Evolutionary conservation across 129 eudicot species (phyloP), one percentile per base, ranked within the genome.

Genomic region (Artemisia tridentata): DNA sequence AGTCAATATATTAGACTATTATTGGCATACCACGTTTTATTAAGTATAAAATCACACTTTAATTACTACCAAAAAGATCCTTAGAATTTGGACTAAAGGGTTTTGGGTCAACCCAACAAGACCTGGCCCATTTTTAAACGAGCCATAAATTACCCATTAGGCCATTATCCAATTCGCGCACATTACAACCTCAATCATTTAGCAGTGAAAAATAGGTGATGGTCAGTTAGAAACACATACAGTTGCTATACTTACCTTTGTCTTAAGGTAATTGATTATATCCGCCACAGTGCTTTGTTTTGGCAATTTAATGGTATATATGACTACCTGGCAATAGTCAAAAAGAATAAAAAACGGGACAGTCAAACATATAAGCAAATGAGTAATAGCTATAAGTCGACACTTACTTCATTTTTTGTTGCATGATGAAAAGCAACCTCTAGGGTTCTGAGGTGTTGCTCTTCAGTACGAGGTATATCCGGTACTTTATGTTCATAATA

Each of bases 401-500:
- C 69, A 75, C 84, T 79, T 78, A 91, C 97, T 80, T 88, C 97
- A 72, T 91, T 88, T 75, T 88, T 88, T 20, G 92, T 75, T 59
- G 96, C 92, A 78, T 84, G 86, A 68, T 88, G 91, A 65, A 88
- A 91, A 71, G 96, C 96, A 78, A 91, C 92, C 80, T 91, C 88
- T 14, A 91, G 85, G 49, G 96, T 84, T 73, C 86, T 91, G 60
- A 91, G 83, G 47, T 95, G 86, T 86, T 91, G 97, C 61, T 88
- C 76, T 79, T 91, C 97, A 45, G 97, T 96, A 63, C 88, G 80
- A 75, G 97, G 97, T 57, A 91, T 91, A 78, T 91, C 97, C 78
- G 88, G 79, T 63, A 88, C 90, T 38, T 38, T 38, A 38, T 38
- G 45, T 81, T 91, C 97, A 77, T 91, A 91, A 72, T 91, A 91